Percentiles rank a stretch among this genome's conserved stretches.
These are phyloP conservation scores for Tolypocladium pustulatum DNA, from an alignment of 2,329 filamentous ascomycete genomes.

Conservation along the genomic window DNA sequence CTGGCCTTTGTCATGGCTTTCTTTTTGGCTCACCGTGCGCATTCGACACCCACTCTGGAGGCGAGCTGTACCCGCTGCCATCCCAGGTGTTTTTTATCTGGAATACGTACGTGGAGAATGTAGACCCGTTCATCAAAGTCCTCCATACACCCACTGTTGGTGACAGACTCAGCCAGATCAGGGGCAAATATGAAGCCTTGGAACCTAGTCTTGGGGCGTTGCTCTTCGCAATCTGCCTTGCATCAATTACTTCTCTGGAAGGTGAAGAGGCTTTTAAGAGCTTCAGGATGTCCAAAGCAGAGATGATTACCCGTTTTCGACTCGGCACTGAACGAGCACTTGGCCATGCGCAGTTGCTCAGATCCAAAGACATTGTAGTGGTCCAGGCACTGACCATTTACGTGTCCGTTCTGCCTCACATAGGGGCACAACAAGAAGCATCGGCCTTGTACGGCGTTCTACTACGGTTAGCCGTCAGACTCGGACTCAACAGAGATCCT, in stretches of 20 bases:
- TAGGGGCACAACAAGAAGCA: conserved; percentile 10
- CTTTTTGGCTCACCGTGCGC: conserved; percentile 7
- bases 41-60: background rate
- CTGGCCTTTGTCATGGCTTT: conserved; percentile 5
- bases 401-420: conserved; percentile 9
- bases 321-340: conserved; percentile 14
- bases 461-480: conserved; percentile 12
- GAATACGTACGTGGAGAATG: conserved; percentile 16
- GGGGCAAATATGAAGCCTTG: conserved; percentile 11
- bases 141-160: conserved; percentile 12
- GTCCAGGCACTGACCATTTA: conserved; percentile 17
- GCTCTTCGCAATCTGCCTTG: conserved; percentile 16
- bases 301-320: conserved; percentile 10
- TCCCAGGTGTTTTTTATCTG: conserved; percentile 19
- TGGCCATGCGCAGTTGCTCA: conserved; percentile 11
- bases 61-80: conserved; percentile 13
- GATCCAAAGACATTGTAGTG: conserved; percentile 10
- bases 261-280: conserved; percentile 8
- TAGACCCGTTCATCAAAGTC: conserved; percentile 21
- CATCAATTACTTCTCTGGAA: conserved; percentile 13
- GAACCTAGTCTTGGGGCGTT: conserved; percentile 10
- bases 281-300: conserved; percentile 8
- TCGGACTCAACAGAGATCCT: conserved; percentile 8
- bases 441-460: conserved; percentile 14
- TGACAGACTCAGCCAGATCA: conserved; percentile 6